Evolutionary conservation across 257 asterid species (phyloP), one percentile per base, ranked within the genome.

Genomic region (Plectranthus barbatus): DNA sequence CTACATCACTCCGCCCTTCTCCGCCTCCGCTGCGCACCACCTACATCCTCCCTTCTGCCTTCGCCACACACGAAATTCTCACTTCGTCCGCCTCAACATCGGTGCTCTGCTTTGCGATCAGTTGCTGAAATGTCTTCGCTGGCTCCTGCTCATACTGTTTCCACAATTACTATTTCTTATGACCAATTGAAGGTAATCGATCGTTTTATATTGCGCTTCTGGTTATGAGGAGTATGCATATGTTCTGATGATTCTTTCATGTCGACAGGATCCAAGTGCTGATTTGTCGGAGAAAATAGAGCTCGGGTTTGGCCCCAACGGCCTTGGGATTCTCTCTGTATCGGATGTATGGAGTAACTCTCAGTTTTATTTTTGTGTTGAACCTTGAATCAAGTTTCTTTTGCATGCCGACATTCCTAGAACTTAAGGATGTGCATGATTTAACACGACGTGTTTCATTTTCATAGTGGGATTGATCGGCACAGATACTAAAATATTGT

Each of bases 301-400:
- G 76, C 78, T 82, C 61, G 98, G 98, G 7, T 91, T 86, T 70
- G 98, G 98, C 20, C 87, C 88, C 15, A 75, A 77, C 62, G 91
- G 98, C 64, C 83, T 91, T 51, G 98, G 98, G 23, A 86, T 88
- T 61, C 69, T 88, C 18, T 84, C 98, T 9, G 41, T 91, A 56
- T 76, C 96, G 10, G 82, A 79, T 63, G 97, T 90, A 86, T 8
- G 87, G 26, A 71, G 65, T 72, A 20, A 55, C 19, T 61, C 41
- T 70, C 40, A 5, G 8, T 39, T 29, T 10, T 2, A 8, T 20
- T 26, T 24, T 31, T 74, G 4, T 29, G 40, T 49, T 47, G 42
- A 39, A 29, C 39, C 24, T 37, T 21, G 5, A 1, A 26, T 26
- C 3, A 26, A 26, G 31, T 48, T 10, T 11, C 29, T 47, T 3